Conservation (phyloP, 2,329 filamentous ascomycete species). For the Pseudopithomyces maydicus region DNA sequence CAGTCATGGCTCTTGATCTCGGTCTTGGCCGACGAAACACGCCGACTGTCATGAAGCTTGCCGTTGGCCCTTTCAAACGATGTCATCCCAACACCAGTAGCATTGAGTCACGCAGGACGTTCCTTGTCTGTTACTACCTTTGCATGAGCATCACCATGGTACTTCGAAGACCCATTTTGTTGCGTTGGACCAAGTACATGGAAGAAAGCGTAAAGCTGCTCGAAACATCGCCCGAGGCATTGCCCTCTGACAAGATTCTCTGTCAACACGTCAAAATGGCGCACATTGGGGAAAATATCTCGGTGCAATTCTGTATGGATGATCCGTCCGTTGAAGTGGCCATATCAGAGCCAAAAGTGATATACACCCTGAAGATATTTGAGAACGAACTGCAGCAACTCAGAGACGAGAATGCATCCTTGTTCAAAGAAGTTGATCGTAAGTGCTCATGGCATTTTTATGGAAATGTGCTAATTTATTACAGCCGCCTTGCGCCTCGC, state of each 20-base stretch:
- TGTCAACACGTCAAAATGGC: conserved; percentile 64
- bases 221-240: conserved; percentile 60
- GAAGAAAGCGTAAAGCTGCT: conserved; percentile 65
- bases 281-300: conserved; percentile 63
- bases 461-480: background rate
- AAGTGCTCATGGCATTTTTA: conserved; percentile 13
- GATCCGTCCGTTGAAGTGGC: conserved; percentile 56
- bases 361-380: conserved; percentile 60
- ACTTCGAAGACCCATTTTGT: conserved; percentile 61
- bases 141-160: conserved; percentile 63
- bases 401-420: conserved; percentile 41
- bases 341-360: conserved; percentile 61
- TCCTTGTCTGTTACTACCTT: conserved; percentile 66
- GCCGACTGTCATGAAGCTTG: conserved; percentile 46
- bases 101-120: conserved; percentile 63
- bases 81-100: conserved; percentile 55
- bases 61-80: conserved; percentile 38
- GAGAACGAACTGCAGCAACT: conserved; percentile 55
- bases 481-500: conserved; percentile 49
- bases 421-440: conserved; percentile 44
- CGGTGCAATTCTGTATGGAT: conserved; percentile 62
- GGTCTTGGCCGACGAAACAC: conserved; percentile 69
- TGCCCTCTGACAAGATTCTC: conserved; percentile 61
- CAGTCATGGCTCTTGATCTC: conserved; percentile 82
- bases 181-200: conserved; percentile 68